Conservation (phyloP, 2,329 filamentous ascomycete species). For the Colletotrichum tabaci region DNA sequence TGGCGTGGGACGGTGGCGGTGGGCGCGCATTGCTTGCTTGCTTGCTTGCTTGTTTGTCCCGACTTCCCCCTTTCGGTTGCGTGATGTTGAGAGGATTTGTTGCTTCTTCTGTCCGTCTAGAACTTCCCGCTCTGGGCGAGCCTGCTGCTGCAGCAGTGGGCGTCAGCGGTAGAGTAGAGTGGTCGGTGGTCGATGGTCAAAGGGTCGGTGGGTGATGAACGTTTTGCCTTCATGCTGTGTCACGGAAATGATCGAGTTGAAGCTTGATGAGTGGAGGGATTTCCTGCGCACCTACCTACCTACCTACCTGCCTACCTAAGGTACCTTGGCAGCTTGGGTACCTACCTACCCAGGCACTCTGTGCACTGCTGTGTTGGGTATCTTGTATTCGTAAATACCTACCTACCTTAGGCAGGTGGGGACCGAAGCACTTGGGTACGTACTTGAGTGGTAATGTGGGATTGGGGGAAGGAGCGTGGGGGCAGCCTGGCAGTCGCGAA, state of each 20-base stretch:
- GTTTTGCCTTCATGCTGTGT: conserved; percentile 31
- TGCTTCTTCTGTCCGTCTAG: background rate
- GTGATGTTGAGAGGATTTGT: background rate
- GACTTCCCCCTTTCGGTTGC: background rate
- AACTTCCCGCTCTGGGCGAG: background rate
- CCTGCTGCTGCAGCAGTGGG: no score
- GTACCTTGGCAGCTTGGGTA: no score
- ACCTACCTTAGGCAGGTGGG: background rate
- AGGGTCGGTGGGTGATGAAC: background rate
- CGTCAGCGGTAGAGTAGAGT: conserved; percentile 5
- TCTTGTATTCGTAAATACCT: background rate
- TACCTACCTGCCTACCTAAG: no score
- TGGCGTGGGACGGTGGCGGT: background rate
- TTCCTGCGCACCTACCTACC: no score
- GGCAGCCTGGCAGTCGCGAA: conserved; percentile 29
- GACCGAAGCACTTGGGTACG: background rate
- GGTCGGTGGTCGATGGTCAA: no score
- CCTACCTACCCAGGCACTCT: no score
- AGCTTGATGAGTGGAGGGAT: conserved; percentile 38
- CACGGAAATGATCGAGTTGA: conserved; percentile 36
- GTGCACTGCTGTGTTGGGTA: no score
- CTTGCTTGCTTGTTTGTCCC: background rate
- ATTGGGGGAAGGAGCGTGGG: conserved; percentile 33
- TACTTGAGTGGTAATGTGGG: background rate
- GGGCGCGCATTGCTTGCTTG: background rate